These are phyloP conservation scores for Suillus subluteus DNA, from an alignment of 768 basidiomycete species.

Conservation along the genomic window DNA sequence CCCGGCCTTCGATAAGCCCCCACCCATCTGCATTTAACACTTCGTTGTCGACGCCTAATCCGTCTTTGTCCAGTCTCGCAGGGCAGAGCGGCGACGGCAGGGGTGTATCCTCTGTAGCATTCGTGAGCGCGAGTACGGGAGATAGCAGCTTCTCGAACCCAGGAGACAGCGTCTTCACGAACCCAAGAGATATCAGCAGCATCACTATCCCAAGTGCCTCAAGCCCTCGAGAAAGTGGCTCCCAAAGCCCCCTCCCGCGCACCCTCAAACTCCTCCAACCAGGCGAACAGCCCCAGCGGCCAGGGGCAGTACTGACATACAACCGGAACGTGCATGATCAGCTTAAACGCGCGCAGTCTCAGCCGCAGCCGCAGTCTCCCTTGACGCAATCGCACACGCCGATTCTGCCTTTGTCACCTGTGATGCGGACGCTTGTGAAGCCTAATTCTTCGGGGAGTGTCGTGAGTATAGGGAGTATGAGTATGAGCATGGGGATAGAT, in stretches of 20 bases:
- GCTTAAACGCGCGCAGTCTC: constrained; percentile 29
- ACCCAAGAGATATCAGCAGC: constrained; percentile 1
- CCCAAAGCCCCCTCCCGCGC: constrained; percentile 26
- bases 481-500: constrained; percentile 12
- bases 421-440: constrained; percentile 19
- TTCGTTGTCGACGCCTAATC: constrained; percentile 9
- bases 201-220: neutral
- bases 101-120: constrained; percentile 6
- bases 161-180: neutral
- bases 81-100: neutral
- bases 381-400: constrained; percentile 20
- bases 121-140: neutral
- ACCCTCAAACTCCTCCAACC: constrained; percentile 32
- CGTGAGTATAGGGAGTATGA: neutral
- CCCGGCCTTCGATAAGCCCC: constrained; percentile 22
- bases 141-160: neutral
- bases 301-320: constrained; percentile 32
- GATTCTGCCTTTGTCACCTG: constrained; percentile 20
- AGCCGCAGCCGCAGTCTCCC: constrained; percentile 21
- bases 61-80: neutral
- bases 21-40: neutral
- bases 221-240: neutral
- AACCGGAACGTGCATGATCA: constrained; percentile 41
- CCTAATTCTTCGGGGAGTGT: constrained; percentile 9
- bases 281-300: constrained; percentile 26